Evolutionary conservation across 306 rosid genomes (phyloP).

Genomic region (Trifolium fragiferum): DNA sequence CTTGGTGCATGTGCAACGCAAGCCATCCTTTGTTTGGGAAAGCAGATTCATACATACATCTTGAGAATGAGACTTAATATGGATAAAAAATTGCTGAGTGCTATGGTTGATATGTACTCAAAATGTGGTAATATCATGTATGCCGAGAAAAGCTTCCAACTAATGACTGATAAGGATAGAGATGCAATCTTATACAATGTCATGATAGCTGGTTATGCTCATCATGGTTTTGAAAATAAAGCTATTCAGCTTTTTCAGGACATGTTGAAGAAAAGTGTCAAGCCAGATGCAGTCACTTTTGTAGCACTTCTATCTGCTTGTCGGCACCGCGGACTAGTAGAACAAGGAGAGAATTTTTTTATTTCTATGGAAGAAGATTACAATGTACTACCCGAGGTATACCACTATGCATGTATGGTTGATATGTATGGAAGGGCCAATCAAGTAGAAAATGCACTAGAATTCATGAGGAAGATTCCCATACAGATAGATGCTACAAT

Average conservation of each 20-base stretch:
- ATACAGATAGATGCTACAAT: slow-evolving; percentile 56
- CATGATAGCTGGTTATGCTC: slow-evolving; percentile 82
- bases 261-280: slow-evolving; percentile 56
- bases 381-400: slow-evolving; percentile 57
- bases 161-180: slow-evolving; percentile 47
- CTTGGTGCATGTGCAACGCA: slow-evolving; percentile 74
- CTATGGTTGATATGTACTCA: slow-evolving; percentile 85
- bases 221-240: slow-evolving; percentile 66
- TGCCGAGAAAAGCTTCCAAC: slow-evolving; percentile 58
- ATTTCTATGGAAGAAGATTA: slow-evolving; percentile 64
- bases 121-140: slow-evolving; percentile 69
- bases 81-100: slow-evolving; percentile 61
- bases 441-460: slow-evolving; percentile 61
- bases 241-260: slow-evolving; percentile 65
- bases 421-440: slow-evolving; percentile 84
- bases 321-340: slow-evolving; percentile 67
- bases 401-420: slow-evolving; percentile 85
- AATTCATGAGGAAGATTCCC: slow-evolving; percentile 64
- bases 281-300: slow-evolving; percentile 72
- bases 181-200: slow-evolving; percentile 69
- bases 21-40: slow-evolving; percentile 72
- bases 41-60: slow-evolving; percentile 71
- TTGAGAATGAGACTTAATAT: slow-evolving; percentile 54
- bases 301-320: slow-evolving; percentile 80
- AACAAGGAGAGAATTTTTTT: slow-evolving; percentile 65